Conservation (phyloP, 2,329 filamentous ascomycete genomes). For the Aspergillus sp. region DNA sequence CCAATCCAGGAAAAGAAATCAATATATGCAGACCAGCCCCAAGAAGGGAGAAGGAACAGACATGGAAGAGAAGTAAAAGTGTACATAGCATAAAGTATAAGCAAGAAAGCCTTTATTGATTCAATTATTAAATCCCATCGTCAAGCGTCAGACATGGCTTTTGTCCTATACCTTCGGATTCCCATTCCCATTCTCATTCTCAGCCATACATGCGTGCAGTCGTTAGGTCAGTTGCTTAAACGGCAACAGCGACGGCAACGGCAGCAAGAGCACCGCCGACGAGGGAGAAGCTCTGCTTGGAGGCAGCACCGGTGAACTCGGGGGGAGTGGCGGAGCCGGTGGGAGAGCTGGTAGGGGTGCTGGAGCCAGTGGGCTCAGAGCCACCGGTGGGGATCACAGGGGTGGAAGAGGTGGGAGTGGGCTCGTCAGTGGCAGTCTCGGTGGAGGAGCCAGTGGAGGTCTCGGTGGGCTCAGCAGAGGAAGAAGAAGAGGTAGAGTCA, state of each 20-base stretch:
- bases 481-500: slow-evolving; percentile 2
- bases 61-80: neutral
- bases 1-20: neutral
- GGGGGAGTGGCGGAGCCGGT: slow-evolving; percentile 1
- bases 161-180: neutral
- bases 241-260: slow-evolving; percentile 11
- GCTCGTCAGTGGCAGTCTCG: neutral
- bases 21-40: neutral
- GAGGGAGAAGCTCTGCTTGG: slow-evolving; percentile 11
- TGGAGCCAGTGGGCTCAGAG: neutral
- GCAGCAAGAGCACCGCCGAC: slow-evolving; percentile 14
- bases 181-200: neutral
- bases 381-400: slow-evolving; percentile 11
- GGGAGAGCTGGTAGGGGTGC: neutral
- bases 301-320: slow-evolving; percentile 16
- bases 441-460: slow-evolving; percentile 1
- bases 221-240: slow-evolving; percentile 8
- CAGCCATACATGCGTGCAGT: neutral
- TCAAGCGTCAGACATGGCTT: slow-evolving; percentile 3
- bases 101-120: neutral
- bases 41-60: neutral
- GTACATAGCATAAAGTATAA: neutral
- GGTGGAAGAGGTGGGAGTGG: slow-evolving; percentile 11
- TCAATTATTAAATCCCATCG: neutral
- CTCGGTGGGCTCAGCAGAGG: neutral